These are phyloP conservation scores for Podila verticillata DNA, from an alignment of 192 early-diverging fungal genomes.

Conservation along the genomic window DNA sequence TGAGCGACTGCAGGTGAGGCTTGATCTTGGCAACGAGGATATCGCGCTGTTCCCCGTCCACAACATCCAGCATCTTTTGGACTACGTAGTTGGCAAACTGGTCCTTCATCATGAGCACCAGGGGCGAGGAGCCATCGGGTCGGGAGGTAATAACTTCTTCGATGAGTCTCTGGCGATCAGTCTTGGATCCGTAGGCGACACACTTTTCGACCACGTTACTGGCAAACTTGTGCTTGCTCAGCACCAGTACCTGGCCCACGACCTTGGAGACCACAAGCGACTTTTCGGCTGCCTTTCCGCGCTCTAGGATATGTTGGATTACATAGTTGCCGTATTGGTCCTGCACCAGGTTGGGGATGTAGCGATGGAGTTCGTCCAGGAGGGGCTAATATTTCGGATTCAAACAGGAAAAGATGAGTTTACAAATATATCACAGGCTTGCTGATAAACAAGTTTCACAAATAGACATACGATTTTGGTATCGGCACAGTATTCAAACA, in stretches of 20 bases:
- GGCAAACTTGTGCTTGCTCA: constrained; percentile 99
- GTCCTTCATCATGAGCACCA: constrained; percentile 98
- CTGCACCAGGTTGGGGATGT: constrained; percentile 88
- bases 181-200: constrained; percentile 87
- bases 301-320: constrained; percentile 96
- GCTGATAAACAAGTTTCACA: too few relatives aligned
- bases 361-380: constrained; percentile 92
- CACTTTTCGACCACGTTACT: constrained; percentile 98
- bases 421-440: not conserved
- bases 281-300: constrained; percentile 90
- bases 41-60: constrained; percentile 87
- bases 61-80: constrained; percentile 98
- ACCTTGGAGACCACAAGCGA: constrained; percentile 86
- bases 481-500: constrained; percentile 97
- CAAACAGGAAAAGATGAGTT: not conserved
- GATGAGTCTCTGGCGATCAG: constrained; percentile 86
- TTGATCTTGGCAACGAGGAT: constrained; percentile 86
- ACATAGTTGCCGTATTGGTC: constrained; percentile 99
- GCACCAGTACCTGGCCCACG: constrained; percentile 85
- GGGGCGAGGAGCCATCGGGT: constrained; percentile 71
- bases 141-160: constrained; percentile 87
- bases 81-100: constrained; percentile 99
- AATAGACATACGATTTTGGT: constrained; percentile 65
- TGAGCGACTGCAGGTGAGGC: constrained; percentile 88
- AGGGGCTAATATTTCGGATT: constrained; percentile 64